Percentiles rank a stretch among this genome's conserved stretches.
Evolutionary conservation across 441 rosid species (phyloP).

Genomic region (Adansonia rubrostipa): DNA sequence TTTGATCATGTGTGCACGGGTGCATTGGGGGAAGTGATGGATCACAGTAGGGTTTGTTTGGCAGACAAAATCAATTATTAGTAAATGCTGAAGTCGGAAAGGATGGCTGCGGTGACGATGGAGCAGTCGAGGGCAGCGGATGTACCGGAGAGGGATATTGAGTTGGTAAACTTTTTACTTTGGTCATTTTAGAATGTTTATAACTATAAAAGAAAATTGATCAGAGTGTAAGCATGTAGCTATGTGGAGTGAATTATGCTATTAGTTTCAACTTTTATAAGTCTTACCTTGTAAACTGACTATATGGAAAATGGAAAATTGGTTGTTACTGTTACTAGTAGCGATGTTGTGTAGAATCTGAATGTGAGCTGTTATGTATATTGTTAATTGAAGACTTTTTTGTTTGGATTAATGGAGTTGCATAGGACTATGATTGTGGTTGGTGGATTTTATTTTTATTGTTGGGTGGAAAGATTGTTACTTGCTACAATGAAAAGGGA

Average conservation of each 20-base stretch:
- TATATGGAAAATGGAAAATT: conserved; percentile 1
- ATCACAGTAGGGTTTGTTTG: background rate
- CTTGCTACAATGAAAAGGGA: background rate
- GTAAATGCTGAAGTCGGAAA: conserved; percentile 34
- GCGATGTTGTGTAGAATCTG: background rate
- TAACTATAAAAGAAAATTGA: background rate
- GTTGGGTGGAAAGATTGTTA: conserved; percentile 1
- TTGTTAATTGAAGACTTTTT: background rate
- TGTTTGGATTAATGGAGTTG: background rate
- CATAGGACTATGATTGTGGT: background rate
- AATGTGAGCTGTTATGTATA: background rate
- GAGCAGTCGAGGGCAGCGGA: conserved; percentile 44
- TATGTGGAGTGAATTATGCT: background rate
- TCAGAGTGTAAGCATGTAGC: background rate
- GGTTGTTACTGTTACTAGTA: background rate
- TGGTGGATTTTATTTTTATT: conserved; percentile 14
- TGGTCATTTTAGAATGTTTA: background rate
- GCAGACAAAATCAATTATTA: conserved; percentile 10
- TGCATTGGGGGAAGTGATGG: conserved; percentile 31
- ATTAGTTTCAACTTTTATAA: background rate
- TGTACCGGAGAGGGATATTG: conserved; percentile 67
- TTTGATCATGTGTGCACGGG: conserved; percentile 12
- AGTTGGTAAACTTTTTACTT: conserved; percentile 49
- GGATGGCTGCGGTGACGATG: conserved; percentile 45
- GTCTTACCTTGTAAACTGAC: conserved; percentile 1